phyloP scores from a whole-genome alignment of 2,329 filamentous ascomycete species.

The Fusarium mexicanum region DNA sequence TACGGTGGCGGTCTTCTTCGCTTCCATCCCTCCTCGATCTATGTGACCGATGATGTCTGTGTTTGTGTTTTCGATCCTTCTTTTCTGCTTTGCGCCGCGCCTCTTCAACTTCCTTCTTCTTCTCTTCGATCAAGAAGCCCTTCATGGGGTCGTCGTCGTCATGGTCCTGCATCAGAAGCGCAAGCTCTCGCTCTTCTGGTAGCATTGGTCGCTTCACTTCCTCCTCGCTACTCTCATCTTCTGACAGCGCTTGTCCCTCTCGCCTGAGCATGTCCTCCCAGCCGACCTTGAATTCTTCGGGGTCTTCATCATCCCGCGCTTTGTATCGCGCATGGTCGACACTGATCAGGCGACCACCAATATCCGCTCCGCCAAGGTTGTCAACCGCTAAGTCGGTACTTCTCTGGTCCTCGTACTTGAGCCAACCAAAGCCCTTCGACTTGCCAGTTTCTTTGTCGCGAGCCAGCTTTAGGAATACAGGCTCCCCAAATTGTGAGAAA shows the following conservation, averaged over 20 bases:
- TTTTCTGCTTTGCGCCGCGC: conserved; percentile 66
- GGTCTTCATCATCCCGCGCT: conserved; percentile 79
- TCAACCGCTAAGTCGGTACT: conserved; percentile 97
- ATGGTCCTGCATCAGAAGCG: conserved; percentile 77
- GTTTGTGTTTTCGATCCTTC: conserved; percentile 59
- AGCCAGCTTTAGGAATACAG: conserved; percentile 88
- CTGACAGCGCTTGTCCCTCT: conserved; percentile 56
- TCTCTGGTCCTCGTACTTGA: conserved; percentile 98
- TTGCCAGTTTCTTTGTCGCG: conserved; percentile 98
- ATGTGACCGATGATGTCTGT: conserved; percentile 58
- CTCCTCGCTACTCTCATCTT: conserved; percentile 59
- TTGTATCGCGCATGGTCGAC: conserved; percentile 97
- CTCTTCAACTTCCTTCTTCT: conserved; percentile 85
- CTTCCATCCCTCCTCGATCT: conserved; percentile 50
- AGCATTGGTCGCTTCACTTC: conserved; percentile 69
- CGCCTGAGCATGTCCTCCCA: conserved; percentile 68
- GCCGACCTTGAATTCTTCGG: conserved; percentile 66
- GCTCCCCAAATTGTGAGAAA: conserved; percentile 97
- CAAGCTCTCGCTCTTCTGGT: conserved; percentile 84
- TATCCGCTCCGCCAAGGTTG: conserved; percentile 87
- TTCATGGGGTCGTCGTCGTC: conserved; percentile 99
- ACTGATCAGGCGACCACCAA: conserved; percentile 81
- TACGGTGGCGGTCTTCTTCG: conserved; percentile 44
- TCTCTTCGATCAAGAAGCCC: conserved; percentile 85
- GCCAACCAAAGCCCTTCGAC: conserved; percentile 91